Evolutionary conservation across 805 yeast genomes (phyloP), one percentile per base, ranked within the genome.

Genomic region (Jamesozyma lodderae): DNA sequence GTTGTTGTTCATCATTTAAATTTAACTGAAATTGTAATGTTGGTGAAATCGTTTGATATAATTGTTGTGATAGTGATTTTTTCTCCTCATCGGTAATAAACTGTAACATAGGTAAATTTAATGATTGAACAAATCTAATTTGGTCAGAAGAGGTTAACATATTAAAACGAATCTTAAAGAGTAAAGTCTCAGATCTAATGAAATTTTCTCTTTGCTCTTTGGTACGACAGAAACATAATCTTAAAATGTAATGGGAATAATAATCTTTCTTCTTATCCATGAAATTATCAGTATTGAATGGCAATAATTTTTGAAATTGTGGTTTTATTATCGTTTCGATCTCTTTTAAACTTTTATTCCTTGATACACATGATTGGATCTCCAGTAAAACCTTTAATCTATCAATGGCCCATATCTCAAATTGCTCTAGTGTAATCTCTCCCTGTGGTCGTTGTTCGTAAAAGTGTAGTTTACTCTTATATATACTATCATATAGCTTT

Each of bases 321-420:
- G 94, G 92, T 46, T 73, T 75, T 47, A 90, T 65, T 3, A 72
- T 64, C 8, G 64, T 53, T 48, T 81, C 90, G 25, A 76, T 73
- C 41, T 87, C 96, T 46, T 72, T 74, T 33, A 72, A 54, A 1
- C 72, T 59, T 51, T 77, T 76, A 42, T 79, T 77, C 48, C 94
- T 69, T 18, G 80, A 75, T 31, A 71, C 52, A 45, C 82, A 75
- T 1, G 85, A 72, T 52, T 90, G 96, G 36, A 92, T 79, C 55
- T 86, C 95, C 38, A 87, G 72, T 41, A 92, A 67, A 7, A 92
- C 75, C 53, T 81, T 78, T 45, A 90, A 68, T 42, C 99, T 66
- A 53, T 90, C 97, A 38, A 92, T 80, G 4, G 97, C 97, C 96
- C 96, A 92, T 4, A 71, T 69, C 62, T 92, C 98, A 60, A 92